A percentile compares a stretch with the other conserved stretches of the same genome.
phyloP scores from a whole-genome alignment of 257 asterid species.

The Lantana camara region DNA sequence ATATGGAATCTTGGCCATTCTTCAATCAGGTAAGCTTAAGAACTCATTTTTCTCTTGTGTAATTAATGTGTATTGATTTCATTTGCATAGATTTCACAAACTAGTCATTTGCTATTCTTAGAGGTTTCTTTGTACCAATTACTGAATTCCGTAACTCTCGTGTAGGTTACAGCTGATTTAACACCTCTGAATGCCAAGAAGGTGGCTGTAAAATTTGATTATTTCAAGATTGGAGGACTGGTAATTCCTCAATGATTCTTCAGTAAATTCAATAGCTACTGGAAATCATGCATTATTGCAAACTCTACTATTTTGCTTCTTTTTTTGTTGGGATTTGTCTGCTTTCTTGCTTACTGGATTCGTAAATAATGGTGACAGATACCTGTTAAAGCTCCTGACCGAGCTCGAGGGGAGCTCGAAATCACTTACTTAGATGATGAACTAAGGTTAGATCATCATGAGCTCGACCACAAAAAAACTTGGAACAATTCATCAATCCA shows the following conservation, averaged over 20 bases:
- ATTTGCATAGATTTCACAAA: background rate
- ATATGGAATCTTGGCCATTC: conserved; percentile 70
- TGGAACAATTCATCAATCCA: too few species aligned
- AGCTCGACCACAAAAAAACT: background rate
- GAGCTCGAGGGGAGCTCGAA: conserved; percentile 75
- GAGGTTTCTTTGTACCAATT: too few species aligned
- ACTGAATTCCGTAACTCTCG: background rate
- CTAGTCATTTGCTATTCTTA: too few species aligned
- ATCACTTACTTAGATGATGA: conserved; percentile 87
- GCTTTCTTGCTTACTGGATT: background rate
- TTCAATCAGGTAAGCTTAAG: conserved; percentile 57
- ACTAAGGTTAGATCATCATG: conserved; percentile 30
- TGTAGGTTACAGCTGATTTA: conserved; percentile 75
- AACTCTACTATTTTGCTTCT: background rate
- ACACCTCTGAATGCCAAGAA: conserved; percentile 60
- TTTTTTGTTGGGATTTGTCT: background rate
- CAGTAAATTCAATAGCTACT: background rate
- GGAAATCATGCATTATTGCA: background rate
- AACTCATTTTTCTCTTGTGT: background rate
- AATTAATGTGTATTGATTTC: too few species aligned
- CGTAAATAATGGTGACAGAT: background rate
- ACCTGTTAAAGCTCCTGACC: conserved; percentile 58
- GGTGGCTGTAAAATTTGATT: conserved; percentile 72
- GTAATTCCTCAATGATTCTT: conserved; percentile 31
- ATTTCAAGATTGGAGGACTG: conserved; percentile 67